Conservation (phyloP, 306 rosid species). For the Delonix regia region DNA sequence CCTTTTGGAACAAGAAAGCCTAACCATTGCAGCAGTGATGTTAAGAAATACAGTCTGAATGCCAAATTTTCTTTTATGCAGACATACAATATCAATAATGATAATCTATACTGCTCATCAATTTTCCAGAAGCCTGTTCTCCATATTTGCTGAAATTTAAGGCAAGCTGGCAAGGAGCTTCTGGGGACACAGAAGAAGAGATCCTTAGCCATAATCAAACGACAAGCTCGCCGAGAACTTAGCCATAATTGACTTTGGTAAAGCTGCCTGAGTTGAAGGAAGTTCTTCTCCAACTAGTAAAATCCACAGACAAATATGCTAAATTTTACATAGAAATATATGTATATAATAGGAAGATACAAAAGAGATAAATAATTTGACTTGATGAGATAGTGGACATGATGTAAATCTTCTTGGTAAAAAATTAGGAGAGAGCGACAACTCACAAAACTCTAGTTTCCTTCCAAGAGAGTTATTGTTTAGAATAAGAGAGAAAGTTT, state of each 20-base stretch:
- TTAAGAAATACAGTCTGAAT: background rate
- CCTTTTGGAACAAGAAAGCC: conserved; percentile 69
- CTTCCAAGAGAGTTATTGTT: no score
- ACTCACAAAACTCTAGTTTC: no score
- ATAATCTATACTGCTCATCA: conserved; percentile 39
- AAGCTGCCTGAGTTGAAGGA: conserved; percentile 96
- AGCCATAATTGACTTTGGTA: conserved; percentile 80
- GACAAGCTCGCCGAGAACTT: conserved; percentile 82
- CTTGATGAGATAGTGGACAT: no score
- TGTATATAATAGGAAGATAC: no score
- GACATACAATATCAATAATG: conserved; percentile 41
- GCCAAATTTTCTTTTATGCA: conserved; percentile 33
- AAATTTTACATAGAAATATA: no score
- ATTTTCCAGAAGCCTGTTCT: conserved; percentile 46
- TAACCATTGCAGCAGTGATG: conserved; percentile 60
- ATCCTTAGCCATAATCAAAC: conserved; percentile 91
- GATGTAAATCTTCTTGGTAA: no score
- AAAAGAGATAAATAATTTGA: no score
- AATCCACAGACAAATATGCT: conserved; percentile 52
- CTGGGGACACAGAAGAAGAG: conserved; percentile 38
- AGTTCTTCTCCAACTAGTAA: conserved; percentile 55
- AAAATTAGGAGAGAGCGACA: no score
- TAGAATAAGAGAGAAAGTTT: no score
- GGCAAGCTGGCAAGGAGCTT: conserved; percentile 40
- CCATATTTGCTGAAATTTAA: conserved; percentile 22